A percentile compares a stretch with the other conserved stretches of the same genome.
Conservation (phyloP, 768 basidiomycete genomes). For the Exsudoporus frostii region DNA sequence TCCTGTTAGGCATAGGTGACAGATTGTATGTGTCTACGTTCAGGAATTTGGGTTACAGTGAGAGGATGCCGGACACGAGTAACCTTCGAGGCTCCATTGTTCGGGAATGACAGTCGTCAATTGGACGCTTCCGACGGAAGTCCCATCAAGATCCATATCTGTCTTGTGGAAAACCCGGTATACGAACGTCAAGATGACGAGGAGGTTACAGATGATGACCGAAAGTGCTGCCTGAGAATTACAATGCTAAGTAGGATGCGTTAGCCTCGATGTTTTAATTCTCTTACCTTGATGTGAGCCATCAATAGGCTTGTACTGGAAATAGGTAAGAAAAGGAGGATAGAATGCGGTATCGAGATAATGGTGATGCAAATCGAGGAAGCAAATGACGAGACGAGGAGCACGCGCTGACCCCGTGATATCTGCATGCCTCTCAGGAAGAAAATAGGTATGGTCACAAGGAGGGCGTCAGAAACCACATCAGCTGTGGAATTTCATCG, state of each 20-base stretch:
- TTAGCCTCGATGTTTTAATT: neutral
- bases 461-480: conserved; percentile 12
- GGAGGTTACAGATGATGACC: conserved; percentile 20
- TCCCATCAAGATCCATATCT: neutral
- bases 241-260: neutral
- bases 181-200: conserved; percentile 15
- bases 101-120: conserved; percentile 13
- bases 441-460: conserved; percentile 15
- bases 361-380: conserved; percentile 22
- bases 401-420: conserved; percentile 7
- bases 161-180: conserved; percentile 11
- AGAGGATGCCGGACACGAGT: neutral
- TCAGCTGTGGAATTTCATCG: conserved; percentile 15
- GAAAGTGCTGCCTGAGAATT: conserved; percentile 18
- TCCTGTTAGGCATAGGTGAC: neutral
- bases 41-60: neutral
- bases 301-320: conserved; percentile 4
- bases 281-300: conserved; percentile 19
- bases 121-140: neutral
- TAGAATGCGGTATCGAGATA: conserved; percentile 11
- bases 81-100: neutral
- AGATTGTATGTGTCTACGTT: neutral
- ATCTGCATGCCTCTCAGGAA: conserved; percentile 15
- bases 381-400: conserved; percentile 20
- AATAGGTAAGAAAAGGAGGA: conserved; percentile 7